phyloP scores from a whole-genome alignment of 305 asterid species.

The Solanum hybrid region DNA sequence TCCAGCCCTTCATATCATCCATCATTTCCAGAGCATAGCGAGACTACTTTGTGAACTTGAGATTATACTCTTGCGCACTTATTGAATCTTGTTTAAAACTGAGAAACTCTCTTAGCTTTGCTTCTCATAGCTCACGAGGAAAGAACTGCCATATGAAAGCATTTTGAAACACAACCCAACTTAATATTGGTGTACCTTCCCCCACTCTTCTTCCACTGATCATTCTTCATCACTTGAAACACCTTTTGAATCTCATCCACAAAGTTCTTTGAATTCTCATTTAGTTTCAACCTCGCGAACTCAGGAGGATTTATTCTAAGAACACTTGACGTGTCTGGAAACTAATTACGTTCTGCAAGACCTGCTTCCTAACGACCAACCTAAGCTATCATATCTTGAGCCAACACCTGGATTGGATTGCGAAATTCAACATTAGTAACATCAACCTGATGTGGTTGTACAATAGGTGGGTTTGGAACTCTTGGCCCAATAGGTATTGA shows the following conservation, averaged over 20 bases:
- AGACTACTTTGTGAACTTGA: background rate
- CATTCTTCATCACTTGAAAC: background rate
- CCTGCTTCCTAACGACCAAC: background rate
- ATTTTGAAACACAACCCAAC: background rate
- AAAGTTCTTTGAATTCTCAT: background rate
- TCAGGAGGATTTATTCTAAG: background rate
- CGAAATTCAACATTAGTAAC: background rate
- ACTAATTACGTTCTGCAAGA: background rate
- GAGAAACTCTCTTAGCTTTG: background rate
- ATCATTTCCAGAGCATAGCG: background rate
- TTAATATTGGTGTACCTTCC: background rate
- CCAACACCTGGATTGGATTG: background rate
- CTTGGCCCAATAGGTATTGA: background rate
- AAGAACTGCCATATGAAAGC: background rate
- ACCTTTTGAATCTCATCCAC: background rate
- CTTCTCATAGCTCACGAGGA: background rate
- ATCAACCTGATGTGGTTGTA: background rate
- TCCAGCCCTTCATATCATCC: background rate
- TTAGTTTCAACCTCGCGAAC: background rate
- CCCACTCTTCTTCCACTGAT: background rate
- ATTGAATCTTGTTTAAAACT: background rate
- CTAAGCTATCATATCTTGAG: background rate
- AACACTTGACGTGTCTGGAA: background rate
- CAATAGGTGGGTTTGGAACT: background rate
- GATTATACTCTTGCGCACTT: background rate